Base-by-base conservation (phyloP, 1,284 basidiomycete species). In the Ustilago crameri region DNA sequence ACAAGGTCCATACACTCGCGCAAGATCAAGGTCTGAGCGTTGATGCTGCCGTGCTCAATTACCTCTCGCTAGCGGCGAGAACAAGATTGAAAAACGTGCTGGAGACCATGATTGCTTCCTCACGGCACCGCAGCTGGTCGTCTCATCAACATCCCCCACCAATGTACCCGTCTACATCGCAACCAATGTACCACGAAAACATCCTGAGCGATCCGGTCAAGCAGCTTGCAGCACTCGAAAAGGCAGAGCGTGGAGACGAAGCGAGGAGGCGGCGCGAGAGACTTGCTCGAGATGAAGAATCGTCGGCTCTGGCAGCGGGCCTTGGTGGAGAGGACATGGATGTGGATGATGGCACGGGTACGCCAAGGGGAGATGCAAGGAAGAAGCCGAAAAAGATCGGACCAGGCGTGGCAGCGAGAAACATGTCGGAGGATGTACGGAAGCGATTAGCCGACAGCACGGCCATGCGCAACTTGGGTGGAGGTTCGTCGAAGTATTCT, bases 371-470 rank as follows among this genome's bases (percentile, higher is more conserved):
- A 8, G 64, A 65, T 23, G 55, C 51, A 18, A 68, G 63, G 26
- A 76, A 78, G 62, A 69, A 58, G 30, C 60, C 60, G 35, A 80
- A 78, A 42, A 72, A 74, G 46, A 67, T 77, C n/a, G 74, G 75
- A 2, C 61, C 61, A 15, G 64, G 75, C 18, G 64, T 71, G 8
- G 67, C 74, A 3, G 78, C 76, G 2, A 67, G 76, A 40, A 82
- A 82, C 55, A 74, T 82, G 64, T 75, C 75, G 12, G 81, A 82
- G 45, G 81, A 82, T 30, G 76, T 82, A 45, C 73, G 78, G 14
- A 79, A 79, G 58, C 59, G 76, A 34, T 46, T 82, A 12, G 80
- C 81, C 2, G 77, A 82, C 52, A 82, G 78, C 50, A 82, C 81
- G 10, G 80, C 80, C 3, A 80, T 82, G 72, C 64, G 77, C n/a